A percentile compares a stretch with the other conserved stretches of the same genome.
These are phyloP conservation scores for Trichoderma virens DNA, from an alignment of 495 filamentous ascomycete genomes.

Conservation along the genomic window DNA sequence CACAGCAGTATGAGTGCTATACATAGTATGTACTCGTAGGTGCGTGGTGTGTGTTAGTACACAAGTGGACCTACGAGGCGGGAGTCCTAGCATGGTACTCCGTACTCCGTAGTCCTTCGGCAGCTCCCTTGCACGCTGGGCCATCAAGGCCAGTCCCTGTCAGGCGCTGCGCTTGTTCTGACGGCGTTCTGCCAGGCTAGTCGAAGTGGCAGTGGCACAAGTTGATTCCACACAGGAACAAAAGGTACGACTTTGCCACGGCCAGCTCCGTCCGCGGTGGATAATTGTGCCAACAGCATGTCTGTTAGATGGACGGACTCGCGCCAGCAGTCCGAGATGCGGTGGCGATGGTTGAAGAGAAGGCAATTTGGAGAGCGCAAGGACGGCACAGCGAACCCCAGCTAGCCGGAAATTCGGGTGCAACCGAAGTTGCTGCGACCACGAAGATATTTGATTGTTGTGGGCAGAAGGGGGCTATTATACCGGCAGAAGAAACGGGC, in stretches of 20 bases:
- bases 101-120: constrained; percentile 5
- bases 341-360: background rate
- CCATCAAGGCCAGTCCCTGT: constrained; percentile 1
- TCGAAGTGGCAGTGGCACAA: background rate
- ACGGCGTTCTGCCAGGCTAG: background rate
- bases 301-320: background rate
- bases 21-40: background rate
- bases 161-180: background rate
- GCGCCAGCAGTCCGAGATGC: background rate
- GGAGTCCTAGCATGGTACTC: constrained; percentile 2
- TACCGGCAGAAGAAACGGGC: too few species aligned
- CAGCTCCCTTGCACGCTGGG: constrained; percentile 2
- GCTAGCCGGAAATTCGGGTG: background rate
- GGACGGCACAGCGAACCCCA: background rate
- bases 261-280: background rate
- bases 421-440: background rate
- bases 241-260: background rate
- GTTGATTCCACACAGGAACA: background rate
- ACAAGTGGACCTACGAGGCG: background rate
- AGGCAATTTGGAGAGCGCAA: background rate
- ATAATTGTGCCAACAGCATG: background rate
- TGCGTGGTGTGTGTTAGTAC: background rate
- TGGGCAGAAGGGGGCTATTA: background rate
- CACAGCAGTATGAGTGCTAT: background rate
- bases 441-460: background rate